Conservation (phyloP, 768 basidiomycete genomes). For the Chalciporus piperatus region DNA sequence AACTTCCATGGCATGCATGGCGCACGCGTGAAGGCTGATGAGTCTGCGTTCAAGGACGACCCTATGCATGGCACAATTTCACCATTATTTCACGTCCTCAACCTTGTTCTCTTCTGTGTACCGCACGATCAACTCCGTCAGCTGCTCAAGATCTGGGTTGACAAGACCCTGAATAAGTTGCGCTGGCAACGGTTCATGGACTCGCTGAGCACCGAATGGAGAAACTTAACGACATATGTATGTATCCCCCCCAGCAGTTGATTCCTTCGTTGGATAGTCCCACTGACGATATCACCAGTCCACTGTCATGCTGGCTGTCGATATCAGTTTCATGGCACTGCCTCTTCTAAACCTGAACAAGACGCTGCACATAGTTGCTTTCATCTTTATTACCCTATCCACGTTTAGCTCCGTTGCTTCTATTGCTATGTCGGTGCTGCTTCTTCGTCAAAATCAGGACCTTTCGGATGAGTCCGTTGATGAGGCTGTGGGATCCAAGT, state of each 20-base stretch:
- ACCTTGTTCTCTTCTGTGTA: constrained; percentile 1
- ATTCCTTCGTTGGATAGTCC: neutral
- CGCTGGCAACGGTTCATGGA: constrained; percentile 5
- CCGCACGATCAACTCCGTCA: neutral
- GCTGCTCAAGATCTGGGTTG: constrained; percentile 7
- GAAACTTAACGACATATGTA: constrained; percentile 4
- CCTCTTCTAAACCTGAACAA: neutral
- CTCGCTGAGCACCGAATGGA: constrained; percentile 4
- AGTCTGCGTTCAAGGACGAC: constrained; percentile 1
- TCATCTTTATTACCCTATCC: constrained; percentile 3
- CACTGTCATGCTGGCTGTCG: constrained; percentile 9
- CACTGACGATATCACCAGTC: neutral
- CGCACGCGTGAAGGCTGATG: constrained; percentile 31
- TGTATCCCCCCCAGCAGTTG: neutral
- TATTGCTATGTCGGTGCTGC: constrained; percentile 2
- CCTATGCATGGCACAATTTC: neutral
- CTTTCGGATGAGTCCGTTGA: constrained; percentile 7
- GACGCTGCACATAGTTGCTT: neutral
- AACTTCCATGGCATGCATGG: constrained; percentile 37
- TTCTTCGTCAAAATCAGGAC: constrained; percentile 28
- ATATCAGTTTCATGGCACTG: constrained; percentile 7
- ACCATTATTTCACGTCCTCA: neutral
- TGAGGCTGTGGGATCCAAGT: neutral
- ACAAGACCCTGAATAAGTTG: neutral
- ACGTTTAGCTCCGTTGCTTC: constrained; percentile 3